Base-by-base conservation (phyloP, 2,329 filamentous ascomycete genomes). In the Aspergillus hiratsukae region DNA sequence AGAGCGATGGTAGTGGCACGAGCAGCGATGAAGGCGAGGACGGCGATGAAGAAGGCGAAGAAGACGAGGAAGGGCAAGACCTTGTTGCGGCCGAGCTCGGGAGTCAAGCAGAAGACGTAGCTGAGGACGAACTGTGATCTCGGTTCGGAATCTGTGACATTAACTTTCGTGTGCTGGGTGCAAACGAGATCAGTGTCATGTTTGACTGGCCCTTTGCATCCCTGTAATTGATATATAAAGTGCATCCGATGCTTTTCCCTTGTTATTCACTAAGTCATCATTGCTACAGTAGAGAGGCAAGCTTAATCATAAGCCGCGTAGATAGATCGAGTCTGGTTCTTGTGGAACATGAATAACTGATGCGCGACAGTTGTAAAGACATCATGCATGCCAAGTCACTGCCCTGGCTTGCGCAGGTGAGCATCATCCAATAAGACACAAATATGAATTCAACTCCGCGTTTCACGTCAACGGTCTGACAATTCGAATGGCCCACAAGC, bases 1-100 rank as follows among this genome's bases (percentile, higher is more conserved):
- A 78, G 37, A 80, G 74, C 58, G 78, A 78, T 40, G 77, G 77
- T 8, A 79, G 77, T 63, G 78, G 75, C 11, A 68, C 67, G 6
- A 76, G 71, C 55, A 75, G 71, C 58, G 76, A 76, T 1, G 74
- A 76, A n/a, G 75, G 76, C 21, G 66, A 68, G 9, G 69, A 73
- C 2, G 66, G 69, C 25, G 65, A 66, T 0, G 69, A 64, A 8
- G 53, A 66, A 21, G 64, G 65, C 1, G 64, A 65, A 19, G 65
- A 70, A 3, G 64, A 65, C n/a, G 61, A 68, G 17, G 64, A 69
- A 48, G 71, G 66, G 29, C 63, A 66, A 55, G 64, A 77, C 58
- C 62, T 77, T 40, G 65, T 78, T 17, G 66, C 69, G 27, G 69
- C 75, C n/a, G 75, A 78, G 58, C 67, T 77, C 48, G 76, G 75